A percentile compares a stretch with the other conserved stretches of the same genome.
Conservation (phyloP, 164 flowering plant genomes). For the Brasenia schreberi region DNA sequence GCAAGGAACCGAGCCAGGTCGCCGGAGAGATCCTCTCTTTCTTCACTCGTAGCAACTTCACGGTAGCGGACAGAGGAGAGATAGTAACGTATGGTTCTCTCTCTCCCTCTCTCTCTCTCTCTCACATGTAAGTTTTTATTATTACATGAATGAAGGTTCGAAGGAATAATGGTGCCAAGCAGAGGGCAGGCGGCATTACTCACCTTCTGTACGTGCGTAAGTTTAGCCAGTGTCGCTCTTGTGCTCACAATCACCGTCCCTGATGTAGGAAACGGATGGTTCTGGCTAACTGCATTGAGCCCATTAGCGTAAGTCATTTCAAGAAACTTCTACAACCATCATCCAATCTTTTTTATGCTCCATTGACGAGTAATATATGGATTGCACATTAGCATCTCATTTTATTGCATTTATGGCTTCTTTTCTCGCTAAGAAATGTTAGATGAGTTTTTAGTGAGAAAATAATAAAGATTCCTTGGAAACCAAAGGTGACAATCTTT, state of each 20-base stretch:
- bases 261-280: slow-evolving; percentile 79
- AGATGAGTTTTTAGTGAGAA: not conserved
- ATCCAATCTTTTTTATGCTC: not conserved
- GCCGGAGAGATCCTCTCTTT: slow-evolving; percentile 89
- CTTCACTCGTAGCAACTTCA: slow-evolving; percentile 82
- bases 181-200: slow-evolving; percentile 91
- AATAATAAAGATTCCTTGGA: not conserved
- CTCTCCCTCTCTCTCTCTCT: not conserved
- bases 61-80: slow-evolving; percentile 80
- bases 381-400: not conserved
- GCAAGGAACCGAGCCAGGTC: slow-evolving; percentile 45
- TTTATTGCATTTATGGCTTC: not conserved
- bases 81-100: slow-evolving; percentile 49
- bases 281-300: slow-evolving; percentile 62
- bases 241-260: slow-evolving; percentile 88
- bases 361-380: not conserved
- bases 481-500: not conserved
- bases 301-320: slow-evolving; percentile 69
- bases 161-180: slow-evolving; percentile 87
- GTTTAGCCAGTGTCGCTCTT: slow-evolving; percentile 85
- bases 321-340: not conserved
- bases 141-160: slow-evolving; percentile 40
- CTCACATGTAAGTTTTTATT: not conserved
- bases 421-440: not conserved
- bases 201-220: slow-evolving; percentile 90